Percentiles rank a stretch among this genome's conserved stretches.
Conservation (phyloP, 257 asterid species). For the Rehmannia glutinosa region DNA sequence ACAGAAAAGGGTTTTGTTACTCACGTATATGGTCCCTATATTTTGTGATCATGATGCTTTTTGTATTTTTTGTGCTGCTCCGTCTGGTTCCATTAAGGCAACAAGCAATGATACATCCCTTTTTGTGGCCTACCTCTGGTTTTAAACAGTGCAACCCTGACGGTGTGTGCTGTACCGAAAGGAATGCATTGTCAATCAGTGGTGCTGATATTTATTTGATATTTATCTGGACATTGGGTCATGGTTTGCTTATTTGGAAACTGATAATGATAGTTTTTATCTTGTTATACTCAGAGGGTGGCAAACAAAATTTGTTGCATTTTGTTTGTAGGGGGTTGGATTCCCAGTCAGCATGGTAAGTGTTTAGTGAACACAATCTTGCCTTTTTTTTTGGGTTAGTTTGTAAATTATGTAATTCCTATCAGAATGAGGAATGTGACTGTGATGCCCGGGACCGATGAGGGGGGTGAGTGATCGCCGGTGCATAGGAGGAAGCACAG, state of each 20-base stretch:
- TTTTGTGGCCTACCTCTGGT: constrained; percentile 32
- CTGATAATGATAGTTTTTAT: constrained; percentile 21
- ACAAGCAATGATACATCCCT: constrained; percentile 20
- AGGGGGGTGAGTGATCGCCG: too few species aligned
- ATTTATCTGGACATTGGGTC: constrained; percentile 14
- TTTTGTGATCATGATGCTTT: constrained; percentile 16
- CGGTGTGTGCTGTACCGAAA: constrained; percentile 24
- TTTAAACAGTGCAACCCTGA: constrained; percentile 9
- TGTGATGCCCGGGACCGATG: too few species aligned
- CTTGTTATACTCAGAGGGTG: neutral
- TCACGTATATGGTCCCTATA: constrained; percentile 48
- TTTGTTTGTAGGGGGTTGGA: too few species aligned
- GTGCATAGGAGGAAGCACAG: too few species aligned
- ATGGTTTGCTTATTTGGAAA: constrained; percentile 9
- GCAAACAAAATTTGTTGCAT: neutral
- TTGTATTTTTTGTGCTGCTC: constrained; percentile 18
- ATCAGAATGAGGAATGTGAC: too few species aligned
- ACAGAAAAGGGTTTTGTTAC: constrained; percentile 27
- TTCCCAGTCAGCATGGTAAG: neutral
- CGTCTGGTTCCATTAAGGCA: neutral
- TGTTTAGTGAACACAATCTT: neutral
- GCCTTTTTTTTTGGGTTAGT: neutral
- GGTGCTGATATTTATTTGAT: constrained; percentile 19
- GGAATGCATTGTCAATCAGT: constrained; percentile 19
- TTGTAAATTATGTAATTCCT: too few species aligned